These are phyloP conservation scores for Sideroxylon spinosum DNA, from an alignment of 179 eudicot genomes.

Conservation along the genomic window DNA sequence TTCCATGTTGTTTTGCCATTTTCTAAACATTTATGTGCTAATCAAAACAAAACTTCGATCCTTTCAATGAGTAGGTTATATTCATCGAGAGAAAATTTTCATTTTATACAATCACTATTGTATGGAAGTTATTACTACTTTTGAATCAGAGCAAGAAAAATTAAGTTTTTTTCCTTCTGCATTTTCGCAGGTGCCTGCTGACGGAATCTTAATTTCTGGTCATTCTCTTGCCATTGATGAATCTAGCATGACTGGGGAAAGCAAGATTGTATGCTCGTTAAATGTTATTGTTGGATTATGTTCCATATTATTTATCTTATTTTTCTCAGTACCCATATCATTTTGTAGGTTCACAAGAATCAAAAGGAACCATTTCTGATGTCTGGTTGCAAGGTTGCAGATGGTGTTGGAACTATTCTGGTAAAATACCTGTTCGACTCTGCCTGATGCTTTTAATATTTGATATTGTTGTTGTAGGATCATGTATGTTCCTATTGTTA, in stretches of 20 bases:
- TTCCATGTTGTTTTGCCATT: no score
- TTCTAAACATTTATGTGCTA: no score
- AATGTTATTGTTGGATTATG: constrained; percentile 18
- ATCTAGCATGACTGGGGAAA: constrained; percentile 98
- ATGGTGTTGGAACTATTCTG: constrained; percentile 90
- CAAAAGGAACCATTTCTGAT: constrained; percentile 67
- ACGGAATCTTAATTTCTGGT: constrained; percentile 68
- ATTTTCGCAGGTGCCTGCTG: constrained; percentile 71
- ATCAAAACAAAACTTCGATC: no score
- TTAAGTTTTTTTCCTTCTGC: constrained; percentile 7
- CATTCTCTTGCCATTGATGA: constrained; percentile 86
- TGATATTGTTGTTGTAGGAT: neutral
- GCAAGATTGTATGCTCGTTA: constrained; percentile 74
- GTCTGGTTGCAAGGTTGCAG: constrained; percentile 94
- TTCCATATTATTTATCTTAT: constrained; percentile 4
- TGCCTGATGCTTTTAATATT: neutral
- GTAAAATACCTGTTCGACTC: constrained; percentile 31
- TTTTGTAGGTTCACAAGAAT: constrained; percentile 62
- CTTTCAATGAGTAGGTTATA: no score
- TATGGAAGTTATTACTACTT: no score
- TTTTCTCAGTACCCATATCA: constrained; percentile 17
- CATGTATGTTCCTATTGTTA: neutral
- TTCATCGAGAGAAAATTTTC: no score
- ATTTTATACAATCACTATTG: no score
- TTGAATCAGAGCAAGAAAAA: neutral